Percentiles rank a stretch among this genome's conserved stretches.
Conservation (phyloP, 495 filamentous ascomycete genomes). For the Talaromyces adpressus region DNA sequence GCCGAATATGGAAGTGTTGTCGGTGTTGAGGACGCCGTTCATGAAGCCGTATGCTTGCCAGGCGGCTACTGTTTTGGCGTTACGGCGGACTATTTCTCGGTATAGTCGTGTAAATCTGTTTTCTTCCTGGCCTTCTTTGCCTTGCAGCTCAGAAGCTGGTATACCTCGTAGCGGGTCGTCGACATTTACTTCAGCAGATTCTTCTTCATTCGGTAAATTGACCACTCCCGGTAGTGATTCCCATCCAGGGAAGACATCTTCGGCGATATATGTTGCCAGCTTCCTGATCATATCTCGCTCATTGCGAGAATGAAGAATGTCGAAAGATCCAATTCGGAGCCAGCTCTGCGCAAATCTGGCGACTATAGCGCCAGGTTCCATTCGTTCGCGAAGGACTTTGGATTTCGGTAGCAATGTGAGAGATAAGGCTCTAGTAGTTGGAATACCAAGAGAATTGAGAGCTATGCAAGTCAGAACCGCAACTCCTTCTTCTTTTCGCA, state of each 20-base stretch:
- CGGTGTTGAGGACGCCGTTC: constrained; percentile 94
- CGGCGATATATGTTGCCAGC: constrained; percentile 73
- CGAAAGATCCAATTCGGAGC: constrained; percentile 92
- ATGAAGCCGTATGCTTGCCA: constrained; percentile 99
- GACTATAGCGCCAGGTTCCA: constrained; percentile 93
- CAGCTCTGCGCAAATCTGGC: constrained; percentile 84
- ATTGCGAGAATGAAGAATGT: constrained; percentile 72
- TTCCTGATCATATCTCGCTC: constrained; percentile 66
- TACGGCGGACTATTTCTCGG: constrained; percentile 77
- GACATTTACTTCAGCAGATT: constrained; percentile 28
- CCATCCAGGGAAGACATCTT: constrained; percentile 83
- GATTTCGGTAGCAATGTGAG: constrained; percentile 67
- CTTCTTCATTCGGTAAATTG: constrained; percentile 18
- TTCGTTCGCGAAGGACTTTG: constrained; percentile 67
- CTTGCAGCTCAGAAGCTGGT: constrained; percentile 50
- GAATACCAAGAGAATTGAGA: constrained; percentile 76
- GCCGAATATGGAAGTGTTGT: constrained; percentile 89
- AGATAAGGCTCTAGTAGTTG: constrained; percentile 78
- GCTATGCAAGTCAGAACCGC: constrained; percentile 20
- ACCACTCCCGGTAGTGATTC: constrained; percentile 59
- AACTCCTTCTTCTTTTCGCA: background rate
- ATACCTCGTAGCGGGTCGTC: constrained; percentile 43
- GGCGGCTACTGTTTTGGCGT: constrained; percentile 80
- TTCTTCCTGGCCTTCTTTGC: constrained; percentile 56
- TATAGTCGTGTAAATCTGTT: constrained; percentile 86